Percentiles rank a stretch among this genome's conserved stretches.
Conservation (phyloP, 179 eudicot species). For the Sideroxylon spinosum region DNA sequence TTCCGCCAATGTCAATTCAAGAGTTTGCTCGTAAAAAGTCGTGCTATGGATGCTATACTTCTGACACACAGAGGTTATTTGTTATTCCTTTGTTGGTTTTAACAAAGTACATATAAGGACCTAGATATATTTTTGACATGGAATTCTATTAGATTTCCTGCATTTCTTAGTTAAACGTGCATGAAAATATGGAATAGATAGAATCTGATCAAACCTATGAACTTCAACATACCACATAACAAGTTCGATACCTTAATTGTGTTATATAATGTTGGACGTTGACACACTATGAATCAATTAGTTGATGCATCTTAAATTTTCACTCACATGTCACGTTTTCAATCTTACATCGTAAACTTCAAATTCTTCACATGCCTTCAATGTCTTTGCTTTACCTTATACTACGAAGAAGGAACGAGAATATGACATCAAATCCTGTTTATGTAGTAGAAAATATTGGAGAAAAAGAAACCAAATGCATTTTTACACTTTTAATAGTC, state of each 20-base stretch:
- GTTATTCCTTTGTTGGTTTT: too few species aligned
- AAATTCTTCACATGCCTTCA: background rate
- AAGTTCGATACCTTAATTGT: background rate
- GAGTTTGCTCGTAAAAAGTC: too few species aligned
- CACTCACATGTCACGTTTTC: background rate
- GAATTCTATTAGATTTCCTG: background rate
- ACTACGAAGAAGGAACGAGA: background rate
- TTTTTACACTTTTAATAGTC: background rate
- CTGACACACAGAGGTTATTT: too few species aligned
- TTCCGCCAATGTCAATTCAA: too few species aligned
- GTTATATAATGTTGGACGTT: background rate
- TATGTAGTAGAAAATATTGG: background rate
- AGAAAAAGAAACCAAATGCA: constrained; percentile 5
- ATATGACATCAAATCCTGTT: background rate
- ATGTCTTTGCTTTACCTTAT: background rate
- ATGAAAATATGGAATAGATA: background rate
- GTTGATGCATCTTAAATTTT: background rate
- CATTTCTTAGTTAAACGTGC: background rate
- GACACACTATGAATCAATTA: background rate
- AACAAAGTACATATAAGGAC: background rate
- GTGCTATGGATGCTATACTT: too few species aligned
- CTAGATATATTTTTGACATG: background rate
- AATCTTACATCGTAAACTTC: background rate
- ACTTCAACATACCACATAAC: background rate
- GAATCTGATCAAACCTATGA: background rate